Percentiles rank a stretch among this genome's conserved stretches.
phyloP scores from a whole-genome alignment of 148 eudicot species.

The Gaultheria prostrata region DNA sequence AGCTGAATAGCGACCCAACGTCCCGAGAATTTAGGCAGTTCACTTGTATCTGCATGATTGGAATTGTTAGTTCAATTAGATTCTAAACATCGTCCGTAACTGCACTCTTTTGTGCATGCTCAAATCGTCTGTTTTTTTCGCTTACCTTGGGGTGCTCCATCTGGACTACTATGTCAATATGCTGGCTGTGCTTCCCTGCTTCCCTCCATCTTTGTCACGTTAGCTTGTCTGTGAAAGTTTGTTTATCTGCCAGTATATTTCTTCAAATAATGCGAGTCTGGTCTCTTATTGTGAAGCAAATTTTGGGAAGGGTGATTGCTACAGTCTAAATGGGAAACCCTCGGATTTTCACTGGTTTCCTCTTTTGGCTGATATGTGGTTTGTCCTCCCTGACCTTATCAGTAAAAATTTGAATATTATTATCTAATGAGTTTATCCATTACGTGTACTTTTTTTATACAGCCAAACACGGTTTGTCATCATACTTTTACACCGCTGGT shows the following conservation, averaged over 20 bases:
- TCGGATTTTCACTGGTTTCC: background rate
- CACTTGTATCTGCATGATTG: too few species aligned
- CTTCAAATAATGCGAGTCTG: background rate
- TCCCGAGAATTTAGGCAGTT: too few species aligned
- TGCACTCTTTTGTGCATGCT: background rate
- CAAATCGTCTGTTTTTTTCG: background rate
- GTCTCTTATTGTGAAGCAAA: background rate
- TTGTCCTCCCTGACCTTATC: background rate
- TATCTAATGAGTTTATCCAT: background rate
- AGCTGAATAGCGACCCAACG: too few species aligned
- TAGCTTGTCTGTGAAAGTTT: background rate
- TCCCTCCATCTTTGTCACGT: background rate
- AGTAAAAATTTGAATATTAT: background rate
- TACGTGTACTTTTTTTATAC: background rate
- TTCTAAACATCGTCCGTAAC: background rate
- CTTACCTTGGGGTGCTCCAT: background rate
- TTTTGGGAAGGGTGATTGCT: background rate
- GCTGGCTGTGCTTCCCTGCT: background rate
- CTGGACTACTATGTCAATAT: background rate
- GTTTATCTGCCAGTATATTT: background rate
- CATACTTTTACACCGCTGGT: conserved; percentile 15
- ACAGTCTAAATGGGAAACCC: background rate
- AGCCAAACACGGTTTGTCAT: conserved; percentile 16
- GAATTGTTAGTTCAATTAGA: background rate
- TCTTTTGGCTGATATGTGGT: background rate